Evolutionary conservation across 306 rosid genomes (phyloP), one percentile per base, ranked within the genome.

Genomic region (Acmispon strigosus): DNA sequence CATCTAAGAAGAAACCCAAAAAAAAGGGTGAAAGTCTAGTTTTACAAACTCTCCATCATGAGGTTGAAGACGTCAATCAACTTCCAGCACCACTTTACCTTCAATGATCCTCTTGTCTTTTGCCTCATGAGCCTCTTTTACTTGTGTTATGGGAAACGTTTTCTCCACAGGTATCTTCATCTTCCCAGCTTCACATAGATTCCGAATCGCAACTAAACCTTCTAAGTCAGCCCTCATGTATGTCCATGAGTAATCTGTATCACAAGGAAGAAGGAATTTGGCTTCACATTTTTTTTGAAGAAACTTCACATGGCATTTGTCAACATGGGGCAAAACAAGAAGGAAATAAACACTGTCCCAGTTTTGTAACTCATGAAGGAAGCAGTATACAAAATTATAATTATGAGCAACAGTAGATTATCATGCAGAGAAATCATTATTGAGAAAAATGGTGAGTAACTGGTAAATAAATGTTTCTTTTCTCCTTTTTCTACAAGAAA

Each of bases 181-280:
- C 83, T 89, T 90, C 57, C 92, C 95, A 6, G 95, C 87, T 80
- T 90, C 96, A 49, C 88, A 83, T 49, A 89, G 91, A 84, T 72
- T 83, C 67, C 85, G 77, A 71, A 91, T 85, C 91, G 87, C 95
- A 59, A 72, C 15, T 62, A 94, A 81, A 52, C 99, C 99, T 51
- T 94, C 99, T 16, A 81, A 42, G 76, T 94, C 99, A 6, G 97
- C 90, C 81, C 97, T 87, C 99, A 94, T 94, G 74, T 50, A 89
- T 19, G 88, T 84, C 99, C 96, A 94, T 43, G 86, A 87, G 81
- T 94, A 94, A 42, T 89, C 97, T 91, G 81, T 47, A 85, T 77
- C 81, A 74, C 41, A 63, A 54, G 77, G 24, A 62, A 55, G 11
- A 50, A 44, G 7, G 42, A 52, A 47, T 57, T 44, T 5, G 62